phyloP scores from a whole-genome alignment of 1,284 basidiomycete genomes.

The Moesziomyces globuligerus region DNA sequence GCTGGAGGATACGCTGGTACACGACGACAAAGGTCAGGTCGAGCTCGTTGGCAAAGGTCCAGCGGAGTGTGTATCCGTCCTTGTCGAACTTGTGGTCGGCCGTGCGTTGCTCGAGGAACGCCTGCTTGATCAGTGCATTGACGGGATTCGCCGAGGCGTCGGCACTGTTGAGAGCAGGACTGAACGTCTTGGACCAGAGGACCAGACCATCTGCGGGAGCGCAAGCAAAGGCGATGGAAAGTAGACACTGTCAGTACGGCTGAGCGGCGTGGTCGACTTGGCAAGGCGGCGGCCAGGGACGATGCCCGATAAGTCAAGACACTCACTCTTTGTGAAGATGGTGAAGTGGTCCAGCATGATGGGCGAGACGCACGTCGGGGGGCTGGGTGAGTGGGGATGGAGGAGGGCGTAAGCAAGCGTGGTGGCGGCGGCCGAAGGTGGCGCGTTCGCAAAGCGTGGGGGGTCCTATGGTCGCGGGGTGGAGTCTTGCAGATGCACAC shows the following conservation, averaged over 20 bases:
- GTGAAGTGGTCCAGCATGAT: conserved; percentile 60
- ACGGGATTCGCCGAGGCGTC: conserved; percentile 47
- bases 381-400: conserved; percentile 5
- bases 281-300: background rate
- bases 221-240: background rate
- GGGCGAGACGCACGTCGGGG: background rate
- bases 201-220: conserved; percentile 52
- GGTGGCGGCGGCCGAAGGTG: conserved; percentile 4
- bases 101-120: conserved; percentile 63
- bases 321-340: conserved; percentile 55
- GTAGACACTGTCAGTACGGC: background rate
- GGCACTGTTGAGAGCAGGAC: conserved; percentile 32
- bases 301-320: background rate
- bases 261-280: no score
- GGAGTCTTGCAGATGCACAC: conserved; percentile 16
- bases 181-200: conserved; percentile 62
- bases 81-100: conserved; percentile 57
- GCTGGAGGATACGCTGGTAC: conserved; percentile 93
- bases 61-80: conserved; percentile 62
- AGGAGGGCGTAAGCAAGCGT: background rate
- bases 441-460: conserved; percentile 4
- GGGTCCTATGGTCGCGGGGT: conserved; percentile 5
- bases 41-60: conserved; percentile 63
- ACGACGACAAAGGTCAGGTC: conserved; percentile 70
- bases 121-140: conserved; percentile 58